Evolutionary conservation across 768 basidiomycete genomes (phyloP), one percentile per base, ranked within the genome.

Genomic region (Phallus indusiatus): DNA sequence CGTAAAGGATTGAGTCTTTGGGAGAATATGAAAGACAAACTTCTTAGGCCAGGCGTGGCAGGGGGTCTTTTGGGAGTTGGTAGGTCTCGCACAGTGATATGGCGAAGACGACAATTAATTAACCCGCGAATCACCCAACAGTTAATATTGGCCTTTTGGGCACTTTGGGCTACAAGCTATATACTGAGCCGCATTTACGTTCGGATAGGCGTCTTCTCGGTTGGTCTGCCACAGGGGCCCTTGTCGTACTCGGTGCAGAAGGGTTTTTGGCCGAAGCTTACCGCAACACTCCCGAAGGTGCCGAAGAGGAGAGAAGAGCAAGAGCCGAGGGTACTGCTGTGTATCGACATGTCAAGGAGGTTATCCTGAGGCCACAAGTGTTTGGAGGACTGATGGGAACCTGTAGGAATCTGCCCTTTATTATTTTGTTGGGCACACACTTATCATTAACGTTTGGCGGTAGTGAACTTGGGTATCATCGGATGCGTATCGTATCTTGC

Each of bases 81-180:
- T 87, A 63, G 17, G 79, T 74, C 8, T 33, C 24, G 33, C 48
- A 5, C 33, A 53, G 16, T 24, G 7, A 28, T 28, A 2, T 28
- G 28, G 28, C 7, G 28, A 28, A 28, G 4, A 28, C 28, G n/a
- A n/a, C 21, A 48, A 48, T 48, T 48, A 2, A 48, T 10, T 55
- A 11, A 52, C 42, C 47, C 36, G 12, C 5, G 21, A 36, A 18
- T 35, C 28, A 17, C 14, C 54, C 11, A n/a, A 52, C 59, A 88
- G 87, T 86, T 52, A 90, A 90, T 69, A 71, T 90, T 62, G 88
- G 88, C 18, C 70, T 90, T 18, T 64, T 90, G 24, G 79, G 80
- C 1, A 78, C 80, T 9, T 74, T 81, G 20, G 81, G 83, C 3
- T 85, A 84, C 64, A 73, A 77, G 8, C 81, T 86, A 64, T 89